Conservation (phyloP, 2,329 filamentous ascomycete species). For the Aspergillus versicolor region DNA sequence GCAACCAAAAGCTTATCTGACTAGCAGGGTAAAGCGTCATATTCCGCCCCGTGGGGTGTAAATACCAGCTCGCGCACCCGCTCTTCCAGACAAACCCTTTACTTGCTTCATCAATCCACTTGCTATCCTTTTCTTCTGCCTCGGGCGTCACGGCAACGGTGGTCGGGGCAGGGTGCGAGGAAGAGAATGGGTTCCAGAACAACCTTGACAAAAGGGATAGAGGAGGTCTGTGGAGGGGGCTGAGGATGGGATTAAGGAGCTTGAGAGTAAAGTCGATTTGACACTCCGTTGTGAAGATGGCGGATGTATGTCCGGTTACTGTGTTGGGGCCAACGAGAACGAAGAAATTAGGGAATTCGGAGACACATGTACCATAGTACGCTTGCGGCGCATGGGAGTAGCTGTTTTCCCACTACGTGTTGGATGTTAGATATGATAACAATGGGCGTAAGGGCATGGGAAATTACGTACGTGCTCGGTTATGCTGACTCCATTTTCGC, state of each 20-base stretch:
- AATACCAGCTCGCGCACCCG: slow-evolving; percentile 54
- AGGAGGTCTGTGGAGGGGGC: background rate
- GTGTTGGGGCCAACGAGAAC: slow-evolving; percentile 48
- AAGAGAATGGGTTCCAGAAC: background rate
- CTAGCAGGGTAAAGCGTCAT: slow-evolving; percentile 55
- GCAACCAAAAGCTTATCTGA: slow-evolving; percentile 51
- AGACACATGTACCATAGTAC: slow-evolving; percentile 52
- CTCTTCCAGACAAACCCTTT: slow-evolving; percentile 49
- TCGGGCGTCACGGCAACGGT: slow-evolving; percentile 34
- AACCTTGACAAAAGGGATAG: background rate
- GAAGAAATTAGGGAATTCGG: slow-evolving; percentile 50
- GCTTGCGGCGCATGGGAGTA: slow-evolving; percentile 32
- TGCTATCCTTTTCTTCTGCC: slow-evolving; percentile 36
- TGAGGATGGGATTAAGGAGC: slow-evolving; percentile 44
- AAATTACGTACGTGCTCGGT: slow-evolving; percentile 32
- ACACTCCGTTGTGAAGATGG: slow-evolving; percentile 53
- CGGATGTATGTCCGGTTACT: slow-evolving; percentile 50
- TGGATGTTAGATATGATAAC: background rate
- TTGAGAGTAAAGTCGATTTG: slow-evolving; percentile 51
- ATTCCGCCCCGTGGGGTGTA: slow-evolving; percentile 51
- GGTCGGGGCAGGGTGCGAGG: background rate
- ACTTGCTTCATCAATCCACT: slow-evolving; percentile 43
- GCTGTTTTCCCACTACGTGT: slow-evolving; percentile 38
- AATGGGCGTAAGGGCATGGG: background rate
- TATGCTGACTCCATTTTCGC: slow-evolving; percentile 37